These are phyloP conservation scores for Nakazawaea holstii DNA, from an alignment of 805 yeast species.

Conservation along the genomic window DNA sequence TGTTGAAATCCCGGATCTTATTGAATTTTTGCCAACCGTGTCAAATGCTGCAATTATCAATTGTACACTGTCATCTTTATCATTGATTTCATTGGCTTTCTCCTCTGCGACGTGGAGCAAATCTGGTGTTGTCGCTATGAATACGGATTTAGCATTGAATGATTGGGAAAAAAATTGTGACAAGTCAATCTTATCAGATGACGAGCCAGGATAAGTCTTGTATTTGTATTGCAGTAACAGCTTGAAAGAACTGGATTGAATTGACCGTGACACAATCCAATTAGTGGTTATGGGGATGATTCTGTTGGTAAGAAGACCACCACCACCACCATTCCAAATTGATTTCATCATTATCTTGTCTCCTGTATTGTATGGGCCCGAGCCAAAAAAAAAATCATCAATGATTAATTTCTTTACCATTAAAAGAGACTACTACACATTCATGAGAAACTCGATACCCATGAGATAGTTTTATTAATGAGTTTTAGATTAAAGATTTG, in stretches of 20 bases:
- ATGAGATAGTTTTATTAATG: too few species aligned
- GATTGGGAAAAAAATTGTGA: too few species aligned
- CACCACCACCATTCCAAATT: too few species aligned
- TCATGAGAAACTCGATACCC: too few species aligned
- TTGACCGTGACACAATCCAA: not conserved
- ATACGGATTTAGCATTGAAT: not conserved
- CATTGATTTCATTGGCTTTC: not conserved
- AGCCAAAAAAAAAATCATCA: too few species aligned
- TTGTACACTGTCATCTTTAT: not conserved
- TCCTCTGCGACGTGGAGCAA: not conserved
- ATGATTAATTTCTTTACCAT: too few species aligned
- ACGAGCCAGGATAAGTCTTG: not conserved
- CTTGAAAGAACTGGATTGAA: not conserved
- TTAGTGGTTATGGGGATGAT: not conserved
- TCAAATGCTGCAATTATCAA: constrained; percentile 7
- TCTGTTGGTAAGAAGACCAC: not conserved
- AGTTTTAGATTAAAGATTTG: too few species aligned
- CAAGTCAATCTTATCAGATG: not conserved
- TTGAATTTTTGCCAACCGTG: not conserved
- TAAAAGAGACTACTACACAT: too few species aligned
- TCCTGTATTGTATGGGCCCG: too few species aligned
- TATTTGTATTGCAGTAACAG: not conserved
- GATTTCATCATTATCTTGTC: too few species aligned
- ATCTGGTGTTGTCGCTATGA: constrained; percentile 7
- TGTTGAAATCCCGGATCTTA: constrained; percentile 4